These are phyloP conservation scores for Passalora sequoiae DNA, from an alignment of 2,329 filamentous ascomycete species.

Conservation along the genomic window DNA sequence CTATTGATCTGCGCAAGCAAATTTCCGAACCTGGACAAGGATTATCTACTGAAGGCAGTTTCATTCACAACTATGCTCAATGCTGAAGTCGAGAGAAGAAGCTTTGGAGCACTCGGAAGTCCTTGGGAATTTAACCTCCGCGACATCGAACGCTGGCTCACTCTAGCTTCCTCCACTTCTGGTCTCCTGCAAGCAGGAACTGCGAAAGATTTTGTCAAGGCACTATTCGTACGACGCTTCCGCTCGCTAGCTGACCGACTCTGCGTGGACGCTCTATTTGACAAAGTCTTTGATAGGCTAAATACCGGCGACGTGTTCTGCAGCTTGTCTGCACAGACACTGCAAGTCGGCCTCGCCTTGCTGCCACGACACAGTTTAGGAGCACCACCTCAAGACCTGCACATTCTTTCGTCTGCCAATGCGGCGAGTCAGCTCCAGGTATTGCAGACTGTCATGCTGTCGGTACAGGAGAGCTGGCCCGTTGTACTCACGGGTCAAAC, in stretches of 20 bases:
- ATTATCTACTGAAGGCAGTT: slow-evolving; percentile 64
- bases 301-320: slow-evolving; percentile 58
- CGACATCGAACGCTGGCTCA: slow-evolving; percentile 83
- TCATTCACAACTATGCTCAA: slow-evolving; percentile 78
- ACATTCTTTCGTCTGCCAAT: slow-evolving; percentile 28
- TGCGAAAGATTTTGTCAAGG: slow-evolving; percentile 69
- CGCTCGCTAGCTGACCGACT: slow-evolving; percentile 64
- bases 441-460: slow-evolving; percentile 81
- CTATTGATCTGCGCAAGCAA: slow-evolving; percentile 73
- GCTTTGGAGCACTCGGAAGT: slow-evolving; percentile 56
- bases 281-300: slow-evolving; percentile 54
- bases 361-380: slow-evolving; percentile 52
- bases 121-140: slow-evolving; percentile 96
- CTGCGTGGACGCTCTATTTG: slow-evolving; percentile 62
- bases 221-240: slow-evolving; percentile 84
- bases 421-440: slow-evolving; percentile 55
- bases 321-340: slow-evolving; percentile 58
- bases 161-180: slow-evolving; percentile 59
- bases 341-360: slow-evolving; percentile 76
- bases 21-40: slow-evolving; percentile 59
- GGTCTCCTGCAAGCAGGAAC: slow-evolving; percentile 57
- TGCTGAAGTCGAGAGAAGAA: slow-evolving; percentile 55
- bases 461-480: slow-evolving; percentile 79
- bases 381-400: slow-evolving; percentile 4
- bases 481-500: slow-evolving; percentile 82